Conservation (phyloP, 2,329 filamentous ascomycete genomes). For the Mycocentrospora acerina region DNA sequence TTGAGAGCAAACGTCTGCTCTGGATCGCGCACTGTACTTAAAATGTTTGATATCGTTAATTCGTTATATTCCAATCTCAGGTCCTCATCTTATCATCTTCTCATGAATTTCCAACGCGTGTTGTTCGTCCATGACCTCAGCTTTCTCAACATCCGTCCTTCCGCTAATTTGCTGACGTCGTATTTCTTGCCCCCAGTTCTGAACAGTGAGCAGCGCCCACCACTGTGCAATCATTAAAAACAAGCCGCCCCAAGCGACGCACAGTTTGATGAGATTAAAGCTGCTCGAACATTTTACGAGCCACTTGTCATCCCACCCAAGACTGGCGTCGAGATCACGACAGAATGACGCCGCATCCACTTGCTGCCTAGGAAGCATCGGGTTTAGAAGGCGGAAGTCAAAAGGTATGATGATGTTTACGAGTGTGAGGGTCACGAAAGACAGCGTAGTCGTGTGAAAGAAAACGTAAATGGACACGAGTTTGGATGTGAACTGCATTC, state of each 20-base stretch:
- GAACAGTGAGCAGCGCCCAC: conserved; percentile 33
- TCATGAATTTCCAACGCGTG: conserved; percentile 2
- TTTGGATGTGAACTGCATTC: conserved; percentile 20
- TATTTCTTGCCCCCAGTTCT: conserved; percentile 26
- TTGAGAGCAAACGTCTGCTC: neutral
- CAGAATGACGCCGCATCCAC: conserved; percentile 27
- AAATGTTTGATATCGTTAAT: conserved; percentile 3
- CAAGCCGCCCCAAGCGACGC: conserved; percentile 23
- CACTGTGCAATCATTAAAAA: conserved; percentile 37
- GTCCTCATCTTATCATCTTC: conserved; percentile 3
- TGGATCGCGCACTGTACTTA: neutral
- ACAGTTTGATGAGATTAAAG: conserved; percentile 25
- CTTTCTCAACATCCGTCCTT: conserved; percentile 17
- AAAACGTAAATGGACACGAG: conserved; percentile 30
- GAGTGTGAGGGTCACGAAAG: conserved; percentile 29
- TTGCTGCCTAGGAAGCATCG: conserved; percentile 22
- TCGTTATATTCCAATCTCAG: conserved; percentile 5
- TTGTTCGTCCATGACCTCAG: conserved; percentile 4
- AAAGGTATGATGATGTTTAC: conserved; percentile 26
- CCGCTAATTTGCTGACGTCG: conserved; percentile 2
- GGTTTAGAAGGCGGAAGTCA: conserved; percentile 18
- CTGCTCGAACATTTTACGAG: conserved; percentile 28
- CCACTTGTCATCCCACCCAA: conserved; percentile 33
- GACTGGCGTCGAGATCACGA: conserved; percentile 27
- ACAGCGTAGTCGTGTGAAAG: conserved; percentile 28